A percentile compares a stretch with the other conserved stretches of the same genome.
phyloP scores from a whole-genome alignment of 2,329 filamentous ascomycete genomes.

The Sporothrix phasma region DNA sequence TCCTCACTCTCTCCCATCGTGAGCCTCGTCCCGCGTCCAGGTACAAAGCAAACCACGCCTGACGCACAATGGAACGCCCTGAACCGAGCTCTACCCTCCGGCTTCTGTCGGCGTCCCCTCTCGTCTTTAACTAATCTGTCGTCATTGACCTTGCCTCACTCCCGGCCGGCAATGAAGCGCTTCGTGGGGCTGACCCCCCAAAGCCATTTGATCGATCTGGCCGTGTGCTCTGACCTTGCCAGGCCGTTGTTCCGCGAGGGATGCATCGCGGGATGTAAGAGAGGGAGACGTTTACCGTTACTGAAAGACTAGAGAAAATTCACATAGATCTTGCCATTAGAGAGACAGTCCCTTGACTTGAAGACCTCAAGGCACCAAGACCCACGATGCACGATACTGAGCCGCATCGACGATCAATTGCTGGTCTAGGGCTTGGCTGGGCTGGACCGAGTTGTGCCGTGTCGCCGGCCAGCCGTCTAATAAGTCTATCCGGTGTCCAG shows the following conservation, averaged over 20 bases:
- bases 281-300: too few relatives aligned
- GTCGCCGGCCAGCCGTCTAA: background rate
- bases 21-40: background rate
- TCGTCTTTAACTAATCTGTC: background rate
- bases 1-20: too few relatives aligned
- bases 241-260: background rate
- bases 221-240: background rate
- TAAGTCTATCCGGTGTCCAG: background rate
- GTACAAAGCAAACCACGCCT: background rate
- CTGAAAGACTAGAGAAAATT: too few relatives aligned
- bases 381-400: background rate
- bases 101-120: too few relatives aligned
- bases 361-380: background rate
- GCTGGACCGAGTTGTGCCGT: background rate
- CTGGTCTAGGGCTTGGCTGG: background rate
- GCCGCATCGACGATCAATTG: background rate
- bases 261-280: background rate
- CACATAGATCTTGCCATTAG: background rate
- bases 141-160: background rate
- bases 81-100: background rate
- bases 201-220: background rate
- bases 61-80: background rate
- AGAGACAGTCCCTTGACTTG: background rate
- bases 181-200: background rate
- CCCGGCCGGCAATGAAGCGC: background rate